phyloP scores from a whole-genome alignment of 2,329 filamentous ascomycete species.

The Chrysosporium keratinophilum region DNA sequence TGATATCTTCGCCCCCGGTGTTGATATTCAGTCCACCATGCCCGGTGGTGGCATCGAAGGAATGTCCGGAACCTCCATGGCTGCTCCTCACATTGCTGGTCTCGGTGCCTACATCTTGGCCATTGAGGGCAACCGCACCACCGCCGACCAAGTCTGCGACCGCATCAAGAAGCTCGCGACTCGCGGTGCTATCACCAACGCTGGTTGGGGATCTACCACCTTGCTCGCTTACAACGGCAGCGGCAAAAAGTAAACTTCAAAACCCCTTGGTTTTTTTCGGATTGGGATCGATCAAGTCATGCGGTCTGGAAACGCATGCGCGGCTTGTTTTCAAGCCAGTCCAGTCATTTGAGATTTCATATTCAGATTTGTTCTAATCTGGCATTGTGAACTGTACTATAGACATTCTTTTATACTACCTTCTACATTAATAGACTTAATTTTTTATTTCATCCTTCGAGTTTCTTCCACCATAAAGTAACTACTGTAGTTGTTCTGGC shows the following conservation, averaged over 20 bases:
- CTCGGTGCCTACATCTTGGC: conserved; percentile 44
- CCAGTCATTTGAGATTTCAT: neutral
- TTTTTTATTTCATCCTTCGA: neutral
- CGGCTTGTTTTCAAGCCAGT: neutral
- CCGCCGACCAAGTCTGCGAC: conserved; percentile 34
- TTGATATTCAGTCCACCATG: conserved; percentile 43
- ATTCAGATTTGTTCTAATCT: neutral
- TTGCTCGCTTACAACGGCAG: conserved; percentile 24
- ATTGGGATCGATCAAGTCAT: neutral
- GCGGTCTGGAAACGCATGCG: neutral
- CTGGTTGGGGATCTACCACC: conserved; percentile 21
- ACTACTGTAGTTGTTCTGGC: neutral
- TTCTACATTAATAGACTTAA: neutral
- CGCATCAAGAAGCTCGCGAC: conserved; percentile 46
- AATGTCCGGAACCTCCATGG: conserved; percentile 32
- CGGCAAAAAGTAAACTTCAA: neutral
- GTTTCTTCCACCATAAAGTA: neutral
- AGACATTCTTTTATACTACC: neutral
- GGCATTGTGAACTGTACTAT: neutral
- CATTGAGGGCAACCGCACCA: conserved; percentile 41
- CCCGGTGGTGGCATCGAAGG: conserved; percentile 39
- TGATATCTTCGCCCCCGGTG: conserved; percentile 49
- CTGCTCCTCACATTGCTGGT: conserved; percentile 41
- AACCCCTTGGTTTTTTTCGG: neutral
- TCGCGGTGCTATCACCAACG: conserved; percentile 18